Percentiles rank a stretch among this genome's conserved stretches.
Evolutionary conservation across 441 rosid species (phyloP).

Genomic region (Metrosideros polymorpha): DNA sequence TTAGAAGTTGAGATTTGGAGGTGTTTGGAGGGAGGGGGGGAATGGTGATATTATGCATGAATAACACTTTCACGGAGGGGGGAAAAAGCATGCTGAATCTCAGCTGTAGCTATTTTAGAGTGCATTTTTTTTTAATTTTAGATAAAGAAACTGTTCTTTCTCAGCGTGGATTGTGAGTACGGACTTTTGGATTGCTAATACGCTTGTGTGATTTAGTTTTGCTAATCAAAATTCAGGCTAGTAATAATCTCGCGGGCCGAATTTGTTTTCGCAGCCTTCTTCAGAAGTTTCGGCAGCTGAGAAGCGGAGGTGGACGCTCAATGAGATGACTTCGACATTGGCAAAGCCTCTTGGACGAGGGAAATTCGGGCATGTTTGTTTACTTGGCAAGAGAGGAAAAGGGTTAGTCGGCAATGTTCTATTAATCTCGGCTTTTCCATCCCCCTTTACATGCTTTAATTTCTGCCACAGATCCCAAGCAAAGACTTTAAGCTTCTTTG

Average conservation of each 20-base stretch:
- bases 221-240: not conserved
- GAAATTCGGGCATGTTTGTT: conserved; percentile 86
- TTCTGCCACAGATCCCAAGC: not conserved
- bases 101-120: not conserved
- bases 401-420: conserved; percentile 26
- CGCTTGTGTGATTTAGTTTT: not conserved
- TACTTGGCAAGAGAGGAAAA: conserved; percentile 85
- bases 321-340: conserved; percentile 85
- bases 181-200: not conserved
- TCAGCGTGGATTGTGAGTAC: not conserved
- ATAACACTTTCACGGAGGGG: not conserved
- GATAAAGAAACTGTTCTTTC: not conserved
- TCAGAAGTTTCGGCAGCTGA: conserved; percentile 44
- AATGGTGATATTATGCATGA: too few species aligned
- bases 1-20: not conserved
- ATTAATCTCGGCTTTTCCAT: not conserved
- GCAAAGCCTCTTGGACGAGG: conserved; percentile 99
- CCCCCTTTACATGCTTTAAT: not conserved
- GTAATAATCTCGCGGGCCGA: accelerated
- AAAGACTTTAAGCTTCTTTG: not conserved
- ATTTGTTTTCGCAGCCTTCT: conserved; percentile 23
- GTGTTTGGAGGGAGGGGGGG: not conserved
- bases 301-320: conserved; percentile 75
- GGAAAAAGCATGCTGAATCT: not conserved
- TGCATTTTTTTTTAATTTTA: not conserved